Evolutionary conservation across 2,329 filamentous ascomycete genomes (phyloP), one percentile per base, ranked within the genome.

Genomic region (Verticillium tricorpus): DNA sequence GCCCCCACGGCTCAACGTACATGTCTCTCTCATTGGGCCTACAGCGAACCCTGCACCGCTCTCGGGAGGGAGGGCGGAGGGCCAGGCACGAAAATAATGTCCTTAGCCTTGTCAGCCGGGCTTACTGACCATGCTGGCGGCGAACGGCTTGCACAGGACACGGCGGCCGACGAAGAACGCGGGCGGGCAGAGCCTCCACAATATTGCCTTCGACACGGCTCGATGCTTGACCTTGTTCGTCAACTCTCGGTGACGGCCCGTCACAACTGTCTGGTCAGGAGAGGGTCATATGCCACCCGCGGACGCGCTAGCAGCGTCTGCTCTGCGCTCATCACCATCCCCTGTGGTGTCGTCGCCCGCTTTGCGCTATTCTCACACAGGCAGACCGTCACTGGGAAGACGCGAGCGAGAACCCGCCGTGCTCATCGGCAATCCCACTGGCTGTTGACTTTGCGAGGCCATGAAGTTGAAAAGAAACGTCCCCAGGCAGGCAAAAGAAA

Each of bases 171-270:
- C 25, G 25, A 56, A 11, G n/a, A 32, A 8, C 8, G 35, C 35
- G n/a, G n/a, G 17, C 19, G 7, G 34, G 25, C 35, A 28, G 56
- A 40, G 57, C 37, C 37, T 58, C 57, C 57, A 58, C 57, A 58
- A 45, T 45, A 45, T 45, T 58, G 57, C n/a, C 57, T 58, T 58
- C 50, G 35, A 22, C 9, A 58, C 50, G 12, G 37, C 37, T 25
- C 35, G 25, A 58, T 58, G 57, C 57, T 58, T 58, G 37, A 12
- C 57, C 31, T 31, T 12, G 40, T 58, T 34, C 57, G 37, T 58
- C 57, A n/a, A n/a, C 40, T 19, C n/a, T 22, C 22, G 9, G 40
- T 50, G 12, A n/a, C 40, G 22, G 40, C 19, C 19, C 40, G 8
- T 50, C 40, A 22, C 19, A 25, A 50, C n/a, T 50, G n/a, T 50